Evolutionary conservation across 331 rosid species (phyloP).

Genomic region (Malus hybrid): DNA sequence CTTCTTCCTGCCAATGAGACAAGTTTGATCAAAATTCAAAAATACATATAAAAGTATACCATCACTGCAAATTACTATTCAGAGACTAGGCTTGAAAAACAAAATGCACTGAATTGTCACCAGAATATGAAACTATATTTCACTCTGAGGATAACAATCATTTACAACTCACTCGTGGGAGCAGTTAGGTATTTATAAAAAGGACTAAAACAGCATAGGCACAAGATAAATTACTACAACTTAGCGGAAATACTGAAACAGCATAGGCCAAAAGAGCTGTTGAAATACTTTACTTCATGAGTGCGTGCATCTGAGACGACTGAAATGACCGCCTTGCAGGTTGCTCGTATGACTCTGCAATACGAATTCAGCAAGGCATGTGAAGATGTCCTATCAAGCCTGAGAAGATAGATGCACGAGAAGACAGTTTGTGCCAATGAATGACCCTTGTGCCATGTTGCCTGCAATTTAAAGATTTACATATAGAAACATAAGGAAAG

Average conservation of each 20-base stretch:
- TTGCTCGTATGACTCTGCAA: slow-evolving; percentile 73
- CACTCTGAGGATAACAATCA: background rate
- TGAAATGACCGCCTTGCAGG: slow-evolving; percentile 77
- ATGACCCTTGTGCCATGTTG: slow-evolving; percentile 99
- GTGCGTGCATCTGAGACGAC: slow-evolving; percentile 89
- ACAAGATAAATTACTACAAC: background rate
- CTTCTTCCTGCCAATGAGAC: slow-evolving; percentile 73
- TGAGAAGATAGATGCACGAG: slow-evolving; percentile 92
- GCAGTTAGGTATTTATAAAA: background rate
- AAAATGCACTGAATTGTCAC: background rate
- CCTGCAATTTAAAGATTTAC: slow-evolving; percentile 53
- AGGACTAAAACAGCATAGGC: background rate
- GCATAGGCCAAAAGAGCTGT: slow-evolving; percentile 26
- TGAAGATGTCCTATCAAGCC: slow-evolving; percentile 77
- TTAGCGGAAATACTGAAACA: background rate
- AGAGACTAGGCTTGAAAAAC: background rate
- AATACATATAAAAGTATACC: slow-evolving; percentile 3
- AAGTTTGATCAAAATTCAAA: background rate
- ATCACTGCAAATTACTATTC: slow-evolving; percentile 10
- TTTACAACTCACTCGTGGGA: background rate
- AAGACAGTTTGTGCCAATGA: slow-evolving; percentile 95
- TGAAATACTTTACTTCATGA: slow-evolving; percentile 97
- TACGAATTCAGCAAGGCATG: slow-evolving; percentile 78
- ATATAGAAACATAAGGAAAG: slow-evolving; percentile 12
- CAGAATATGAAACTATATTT: background rate